Percentiles rank a stretch among this genome's conserved stretches.
Conservation (phyloP, 306 rosid genomes). For the Gynostemma pentaphyllum region DNA sequence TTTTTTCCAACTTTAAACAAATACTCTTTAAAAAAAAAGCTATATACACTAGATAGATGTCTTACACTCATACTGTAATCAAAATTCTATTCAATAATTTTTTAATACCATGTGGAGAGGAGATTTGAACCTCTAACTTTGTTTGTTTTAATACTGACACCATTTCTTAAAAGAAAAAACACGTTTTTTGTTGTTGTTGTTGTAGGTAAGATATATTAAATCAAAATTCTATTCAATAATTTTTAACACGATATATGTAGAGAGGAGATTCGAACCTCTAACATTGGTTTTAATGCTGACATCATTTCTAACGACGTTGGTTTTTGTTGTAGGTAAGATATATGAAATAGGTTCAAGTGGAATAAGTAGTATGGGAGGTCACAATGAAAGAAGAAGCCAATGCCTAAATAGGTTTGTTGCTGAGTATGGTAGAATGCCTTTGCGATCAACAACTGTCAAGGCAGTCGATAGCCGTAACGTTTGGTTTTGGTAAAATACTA, state of each 20-base stretch:
- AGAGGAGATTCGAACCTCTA: neutral
- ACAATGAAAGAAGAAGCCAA: constrained; percentile 58
- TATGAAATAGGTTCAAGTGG: constrained; percentile 95
- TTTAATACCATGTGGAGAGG: no score
- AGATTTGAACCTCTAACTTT: neutral
- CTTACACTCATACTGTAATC: no score
- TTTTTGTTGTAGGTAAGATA: constrained; percentile 48
- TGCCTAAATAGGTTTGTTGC: constrained; percentile 60
- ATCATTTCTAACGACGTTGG: neutral
- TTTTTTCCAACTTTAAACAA: no score
- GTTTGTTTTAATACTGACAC: neutral
- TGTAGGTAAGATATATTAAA: constrained; percentile 79
- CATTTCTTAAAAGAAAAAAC: no score
- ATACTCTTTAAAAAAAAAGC: no score
- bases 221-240: no score
- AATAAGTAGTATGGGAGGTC: constrained; percentile 94
- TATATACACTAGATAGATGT: no score
- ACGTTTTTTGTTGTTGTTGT: no score
- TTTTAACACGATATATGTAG: no score
- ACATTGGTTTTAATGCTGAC: neutral
- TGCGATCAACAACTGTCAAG: constrained; percentile 60
- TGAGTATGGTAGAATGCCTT: constrained; percentile 66
- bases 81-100: no score
- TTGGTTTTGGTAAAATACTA: constrained; percentile 82
- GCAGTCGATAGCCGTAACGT: constrained; percentile 73